Base-by-base conservation (phyloP, 2,329 filamentous ascomycete genomes). In the Dendrostoma leiphaemia region DNA sequence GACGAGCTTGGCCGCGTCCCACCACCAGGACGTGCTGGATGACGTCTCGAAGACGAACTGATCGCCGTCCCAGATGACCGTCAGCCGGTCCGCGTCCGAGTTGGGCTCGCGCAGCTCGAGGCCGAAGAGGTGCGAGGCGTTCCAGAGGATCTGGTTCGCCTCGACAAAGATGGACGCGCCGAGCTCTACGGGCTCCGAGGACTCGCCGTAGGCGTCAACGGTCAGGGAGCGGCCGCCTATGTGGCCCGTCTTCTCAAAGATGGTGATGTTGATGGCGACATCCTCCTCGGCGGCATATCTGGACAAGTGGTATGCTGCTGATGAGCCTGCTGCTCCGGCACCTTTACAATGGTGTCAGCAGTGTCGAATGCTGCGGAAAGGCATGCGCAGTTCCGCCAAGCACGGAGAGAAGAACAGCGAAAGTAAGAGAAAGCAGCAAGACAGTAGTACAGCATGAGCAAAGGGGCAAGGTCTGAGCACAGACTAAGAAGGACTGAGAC, bases 131-230 rank as follows among this genome's bases (percentile, higher is more conserved):
- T 80, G 72, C 7, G 83, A 85, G 1, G 91, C 88, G 51, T 89
- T 85, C 63, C 86, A 83, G 35, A 99, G 80, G 63, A 96, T 96
- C 35, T 84, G 76, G 66, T 97, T 99, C 40, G 88, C 82, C 46
- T 87, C 70, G 41, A 97, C 90, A 67, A 97, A 99, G 63, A 97
- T 96, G 58, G 88, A 93, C 10, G 89, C 94, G 15, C 94, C 94
- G 1, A 97, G 77, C 69, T 99, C 94, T 32, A 96, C 81, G 1
- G 88, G 88, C 35, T 85, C 74, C 0, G 73, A 60, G 2, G 85
- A 76, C 62, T 93, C 79, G 59, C 83, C 80, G 67, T 88, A 93
- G 2, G 85, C 86, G 64, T 91, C 77, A 17, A 96, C 88, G 0
- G 92, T 97, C 28, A 92, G 89, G 7, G 89, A 89, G 24, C 94